Evolutionary conservation across 2,329 filamentous ascomycete genomes (phyloP).

Genomic region (Pleoardoris graminearum): DNA sequence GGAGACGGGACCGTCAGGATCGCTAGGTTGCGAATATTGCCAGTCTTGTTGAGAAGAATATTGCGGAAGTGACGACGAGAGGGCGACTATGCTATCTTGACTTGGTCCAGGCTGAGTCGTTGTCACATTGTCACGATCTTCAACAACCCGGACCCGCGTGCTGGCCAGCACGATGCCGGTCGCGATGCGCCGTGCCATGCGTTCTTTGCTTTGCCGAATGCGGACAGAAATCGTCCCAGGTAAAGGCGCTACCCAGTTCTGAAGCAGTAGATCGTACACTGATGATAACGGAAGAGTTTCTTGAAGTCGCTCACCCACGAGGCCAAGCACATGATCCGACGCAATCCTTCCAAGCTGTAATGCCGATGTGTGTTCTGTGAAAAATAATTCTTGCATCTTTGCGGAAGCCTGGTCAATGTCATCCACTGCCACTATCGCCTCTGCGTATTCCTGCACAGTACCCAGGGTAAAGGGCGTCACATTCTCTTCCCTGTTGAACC

Average conservation of each 20-base stretch:
- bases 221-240: constrained; percentile 26
- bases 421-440: constrained; percentile 19
- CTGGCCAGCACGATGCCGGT: constrained; percentile 46
- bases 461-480: constrained; percentile 13
- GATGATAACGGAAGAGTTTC: constrained; percentile 20
- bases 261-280: constrained; percentile 39
- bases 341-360: constrained; percentile 24
- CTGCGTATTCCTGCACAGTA: constrained; percentile 33
- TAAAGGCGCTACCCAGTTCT: constrained; percentile 38
- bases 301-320: constrained; percentile 11
- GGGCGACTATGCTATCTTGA: constrained; percentile 17
- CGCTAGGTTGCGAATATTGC: constrained; percentile 15
- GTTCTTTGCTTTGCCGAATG: constrained; percentile 36
- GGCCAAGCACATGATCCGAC: constrained; percentile 16
- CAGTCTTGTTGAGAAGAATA: constrained; percentile 3
- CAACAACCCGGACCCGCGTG: constrained; percentile 17
- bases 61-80: constrained; percentile 27
- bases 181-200: constrained; percentile 40
- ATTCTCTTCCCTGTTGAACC: constrained; percentile 14
- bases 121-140: constrained; percentile 13
- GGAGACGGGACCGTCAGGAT: constrained; percentile 9
- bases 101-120: constrained; percentile 9
- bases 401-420: constrained; percentile 39
- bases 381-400: constrained; percentile 24
- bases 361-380: background rate